Evolutionary conservation across 495 filamentous ascomycete species (phyloP).

Genomic region (Xylaria longipes): DNA sequence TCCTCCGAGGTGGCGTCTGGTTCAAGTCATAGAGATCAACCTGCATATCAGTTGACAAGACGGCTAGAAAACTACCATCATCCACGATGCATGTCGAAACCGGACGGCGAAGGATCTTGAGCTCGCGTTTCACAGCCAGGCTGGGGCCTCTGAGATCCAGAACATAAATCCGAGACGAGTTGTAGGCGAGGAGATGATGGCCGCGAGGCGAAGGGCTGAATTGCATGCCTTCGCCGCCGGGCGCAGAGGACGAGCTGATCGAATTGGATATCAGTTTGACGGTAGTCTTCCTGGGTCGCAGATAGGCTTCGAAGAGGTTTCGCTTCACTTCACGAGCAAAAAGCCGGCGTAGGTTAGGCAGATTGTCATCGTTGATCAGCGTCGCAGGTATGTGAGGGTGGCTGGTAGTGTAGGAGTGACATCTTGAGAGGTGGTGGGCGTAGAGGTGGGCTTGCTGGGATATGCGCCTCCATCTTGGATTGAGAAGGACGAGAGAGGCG

Average conservation of each 20-base stretch:
- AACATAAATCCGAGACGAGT: slow-evolving; percentile 87
- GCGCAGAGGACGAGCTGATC: slow-evolving; percentile 81
- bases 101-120: slow-evolving; percentile 80
- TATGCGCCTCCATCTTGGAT: slow-evolving; percentile 74
- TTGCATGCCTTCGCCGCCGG: slow-evolving; percentile 84
- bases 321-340: slow-evolving; percentile 76
- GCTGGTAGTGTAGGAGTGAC: slow-evolving; percentile 69
- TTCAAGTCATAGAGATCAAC: slow-evolving; percentile 81
- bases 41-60: slow-evolving; percentile 79
- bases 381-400: slow-evolving; percentile 50
- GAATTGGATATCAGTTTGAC: slow-evolving; percentile 83
- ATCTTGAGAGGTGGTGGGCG: slow-evolving; percentile 74
- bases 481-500: slow-evolving; percentile 82
- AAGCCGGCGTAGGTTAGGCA: slow-evolving; percentile 66
- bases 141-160: slow-evolving; percentile 65
- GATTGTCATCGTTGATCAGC: slow-evolving; percentile 55
- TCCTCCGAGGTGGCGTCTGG: slow-evolving; percentile 64
- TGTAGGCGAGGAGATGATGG: slow-evolving; percentile 76
- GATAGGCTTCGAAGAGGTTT: slow-evolving; percentile 80
- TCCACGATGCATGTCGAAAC: slow-evolving; percentile 80
- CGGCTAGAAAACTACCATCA: slow-evolving; percentile 76
- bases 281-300: slow-evolving; percentile 71
- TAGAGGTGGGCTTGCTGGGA: slow-evolving; percentile 77
- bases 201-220: slow-evolving; percentile 80
- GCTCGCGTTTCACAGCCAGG: slow-evolving; percentile 71